A percentile compares a stretch with the other conserved stretches of the same genome.
Conservation (phyloP, 164 flowering plant species). For the Houttuynia cordata region DNA sequence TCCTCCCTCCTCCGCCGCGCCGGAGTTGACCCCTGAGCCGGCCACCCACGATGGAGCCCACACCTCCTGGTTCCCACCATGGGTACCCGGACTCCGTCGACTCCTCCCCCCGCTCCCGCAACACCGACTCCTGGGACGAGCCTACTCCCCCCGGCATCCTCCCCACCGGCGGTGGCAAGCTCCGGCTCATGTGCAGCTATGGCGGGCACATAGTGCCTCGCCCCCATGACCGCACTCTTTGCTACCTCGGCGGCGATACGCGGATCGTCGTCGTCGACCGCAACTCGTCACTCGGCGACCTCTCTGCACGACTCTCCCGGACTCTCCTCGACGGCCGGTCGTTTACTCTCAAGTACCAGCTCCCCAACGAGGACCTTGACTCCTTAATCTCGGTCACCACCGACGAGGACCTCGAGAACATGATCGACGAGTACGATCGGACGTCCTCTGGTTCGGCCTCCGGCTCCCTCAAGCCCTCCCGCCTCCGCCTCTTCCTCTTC, state of each 20-base stretch:
- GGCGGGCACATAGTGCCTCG: slow-evolving; percentile 93
- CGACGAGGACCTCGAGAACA: slow-evolving; percentile 89
- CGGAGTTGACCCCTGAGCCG: neutral
- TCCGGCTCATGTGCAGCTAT: slow-evolving; percentile 93
- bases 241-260: slow-evolving; percentile 88
- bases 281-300: slow-evolving; percentile 39
- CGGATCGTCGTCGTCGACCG: slow-evolving; percentile 80
- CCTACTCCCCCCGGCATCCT: slow-evolving; percentile 6
- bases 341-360: slow-evolving; percentile 72
- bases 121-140: slow-evolving; percentile 44
- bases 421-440: slow-evolving; percentile 94
- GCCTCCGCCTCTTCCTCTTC: slow-evolving; percentile 57
- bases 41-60: neutral
- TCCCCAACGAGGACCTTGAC: slow-evolving; percentile 85
- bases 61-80: slow-evolving; percentile 1
- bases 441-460: slow-evolving; percentile 3
- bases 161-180: slow-evolving; percentile 22
- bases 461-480: slow-evolving; percentile 21
- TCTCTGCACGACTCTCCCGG: slow-evolving; percentile 45
- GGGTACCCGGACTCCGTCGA: slow-evolving; percentile 42
- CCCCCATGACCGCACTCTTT: slow-evolving; percentile 75
- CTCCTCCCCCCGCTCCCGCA: slow-evolving; percentile 53
- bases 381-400: slow-evolving; percentile 79
- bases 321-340: slow-evolving; percentile 34
- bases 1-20: neutral